Conservation (phyloP, 352 stramenopile genomes). For the Phytophthora cactorum region DNA sequence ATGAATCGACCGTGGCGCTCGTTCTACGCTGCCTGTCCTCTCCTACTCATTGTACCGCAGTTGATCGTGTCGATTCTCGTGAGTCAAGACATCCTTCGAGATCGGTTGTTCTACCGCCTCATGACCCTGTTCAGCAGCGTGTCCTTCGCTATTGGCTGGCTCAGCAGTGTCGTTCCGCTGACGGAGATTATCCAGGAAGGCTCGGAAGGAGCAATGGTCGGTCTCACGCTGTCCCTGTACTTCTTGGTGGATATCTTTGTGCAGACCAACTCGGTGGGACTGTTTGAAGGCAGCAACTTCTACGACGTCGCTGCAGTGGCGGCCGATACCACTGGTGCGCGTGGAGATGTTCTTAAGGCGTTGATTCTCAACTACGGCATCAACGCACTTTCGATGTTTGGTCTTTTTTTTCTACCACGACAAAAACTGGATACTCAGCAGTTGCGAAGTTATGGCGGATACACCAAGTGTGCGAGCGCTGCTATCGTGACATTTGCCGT, state of each 20-base stretch:
- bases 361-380: constrained; percentile 53
- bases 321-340: constrained; percentile 23
- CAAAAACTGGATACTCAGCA: constrained; percentile 73
- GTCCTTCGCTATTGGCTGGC: constrained; percentile 18
- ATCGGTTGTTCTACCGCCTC: constrained; percentile 38
- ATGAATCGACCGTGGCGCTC: constrained; percentile 46
- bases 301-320: constrained; percentile 33
- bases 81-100: constrained; percentile 36
- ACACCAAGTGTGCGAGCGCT: constrained; percentile 56
- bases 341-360: constrained; percentile 33
- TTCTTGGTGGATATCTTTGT: constrained; percentile 48
- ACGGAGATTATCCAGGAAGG: constrained; percentile 66
- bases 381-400: constrained; percentile 42
- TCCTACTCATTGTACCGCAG: constrained; percentile 39
- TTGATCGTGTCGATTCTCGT: constrained; percentile 31
- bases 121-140: constrained; percentile 13
- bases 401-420: constrained; percentile 47
- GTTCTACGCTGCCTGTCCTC: constrained; percentile 40
- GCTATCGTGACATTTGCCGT: constrained; percentile 43
- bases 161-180: constrained; percentile 49
- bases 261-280: constrained; percentile 37
- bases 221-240: constrained; percentile 50
- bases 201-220: constrained; percentile 55
- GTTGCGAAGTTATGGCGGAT: constrained; percentile 64
- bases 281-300: constrained; percentile 51